These are phyloP conservation scores for Dalbergia oliveri DNA, from an alignment of 306 rosid species.

Conservation along the genomic window DNA sequence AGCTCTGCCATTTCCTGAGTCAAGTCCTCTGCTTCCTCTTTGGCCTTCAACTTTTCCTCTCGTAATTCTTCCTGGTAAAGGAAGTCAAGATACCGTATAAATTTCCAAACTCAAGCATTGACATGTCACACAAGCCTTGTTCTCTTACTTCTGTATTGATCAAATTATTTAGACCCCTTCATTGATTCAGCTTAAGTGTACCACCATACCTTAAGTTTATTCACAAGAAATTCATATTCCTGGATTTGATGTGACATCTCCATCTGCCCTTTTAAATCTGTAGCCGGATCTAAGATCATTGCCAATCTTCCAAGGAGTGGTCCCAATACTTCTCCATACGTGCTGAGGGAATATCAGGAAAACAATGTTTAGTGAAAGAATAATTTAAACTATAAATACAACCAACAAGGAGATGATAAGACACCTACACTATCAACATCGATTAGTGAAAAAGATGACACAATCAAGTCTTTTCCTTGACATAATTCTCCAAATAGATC, in stretches of 20 bases:
- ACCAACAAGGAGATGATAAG: neutral
- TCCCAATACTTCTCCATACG: slow-evolving; percentile 64
- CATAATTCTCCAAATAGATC: neutral
- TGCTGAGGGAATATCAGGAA: slow-evolving; percentile 51
- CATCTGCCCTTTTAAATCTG: slow-evolving; percentile 53
- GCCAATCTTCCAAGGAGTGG: slow-evolving; percentile 61
- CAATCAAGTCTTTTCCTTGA: neutral
- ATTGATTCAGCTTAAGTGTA: slow-evolving; percentile 24
- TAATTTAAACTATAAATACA: slow-evolving; percentile 35
- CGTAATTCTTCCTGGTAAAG: slow-evolving; percentile 72
- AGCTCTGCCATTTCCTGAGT: slow-evolving; percentile 99
- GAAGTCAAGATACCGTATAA: slow-evolving; percentile 43
- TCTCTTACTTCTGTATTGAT: slow-evolving; percentile 27
- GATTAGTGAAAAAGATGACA: slow-evolving; percentile 9
- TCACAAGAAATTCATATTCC: slow-evolving; percentile 75
- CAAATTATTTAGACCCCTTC: slow-evolving; percentile 28
- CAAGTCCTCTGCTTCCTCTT: slow-evolving; percentile 92
- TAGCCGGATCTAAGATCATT: slow-evolving; percentile 49
- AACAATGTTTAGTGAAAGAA: slow-evolving; percentile 13
- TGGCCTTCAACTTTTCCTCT: slow-evolving; percentile 85
- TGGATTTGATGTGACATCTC: slow-evolving; percentile 59
- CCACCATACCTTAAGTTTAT: slow-evolving; percentile 78
- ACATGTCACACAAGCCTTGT: slow-evolving; percentile 15
- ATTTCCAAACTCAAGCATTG: slow-evolving; percentile 35
- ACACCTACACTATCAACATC: neutral